Conservation (phyloP, 202 grass and related monocot species). For the Musa balbisiana region DNA sequence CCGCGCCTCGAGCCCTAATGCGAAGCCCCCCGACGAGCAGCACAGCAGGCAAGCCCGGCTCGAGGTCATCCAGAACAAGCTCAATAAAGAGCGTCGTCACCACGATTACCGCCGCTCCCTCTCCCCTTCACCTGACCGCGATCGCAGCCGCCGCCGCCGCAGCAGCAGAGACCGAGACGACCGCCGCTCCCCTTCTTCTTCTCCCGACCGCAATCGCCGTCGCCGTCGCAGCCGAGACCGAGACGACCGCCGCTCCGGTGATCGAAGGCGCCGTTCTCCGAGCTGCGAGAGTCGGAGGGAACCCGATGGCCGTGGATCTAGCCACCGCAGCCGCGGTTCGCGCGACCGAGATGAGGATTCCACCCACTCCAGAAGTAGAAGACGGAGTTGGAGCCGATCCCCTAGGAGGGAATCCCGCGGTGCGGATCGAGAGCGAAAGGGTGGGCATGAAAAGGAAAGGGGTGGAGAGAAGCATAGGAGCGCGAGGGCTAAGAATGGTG, state of each 20-base stretch:
- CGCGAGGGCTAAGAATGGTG: conserved; percentile 1
- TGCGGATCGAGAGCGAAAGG: neutral
- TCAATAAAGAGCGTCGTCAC: neutral
- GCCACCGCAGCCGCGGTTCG: neutral
- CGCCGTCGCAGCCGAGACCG: conserved; percentile 2
- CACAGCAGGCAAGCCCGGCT: conserved; percentile 8
- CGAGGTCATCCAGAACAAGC: conserved; percentile 19
- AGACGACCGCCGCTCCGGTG: neutral
- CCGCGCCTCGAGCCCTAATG: conserved; percentile 20
- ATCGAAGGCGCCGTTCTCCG: neutral
- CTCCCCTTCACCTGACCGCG: neutral
- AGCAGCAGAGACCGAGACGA: neutral
- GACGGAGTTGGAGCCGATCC: conserved; percentile 2
- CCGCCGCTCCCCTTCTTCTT: neutral
- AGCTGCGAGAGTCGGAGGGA: conserved; percentile 5
- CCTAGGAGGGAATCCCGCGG: neutral
- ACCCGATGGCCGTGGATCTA: neutral
- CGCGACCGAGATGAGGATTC: conserved; percentile 1
- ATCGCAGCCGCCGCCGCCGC: neutral
- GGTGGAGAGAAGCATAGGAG: neutral
- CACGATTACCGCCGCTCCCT: neutral
- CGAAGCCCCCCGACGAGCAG: neutral
- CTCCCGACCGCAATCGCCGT: neutral
- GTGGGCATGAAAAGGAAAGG: neutral
- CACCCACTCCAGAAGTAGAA: conserved; percentile 1